Percentiles rank a stretch among this genome's conserved stretches.
These are phyloP conservation scores for Xylariaceae sp. DNA, from an alignment of 2,329 filamentous ascomycete genomes.

Conservation along the genomic window DNA sequence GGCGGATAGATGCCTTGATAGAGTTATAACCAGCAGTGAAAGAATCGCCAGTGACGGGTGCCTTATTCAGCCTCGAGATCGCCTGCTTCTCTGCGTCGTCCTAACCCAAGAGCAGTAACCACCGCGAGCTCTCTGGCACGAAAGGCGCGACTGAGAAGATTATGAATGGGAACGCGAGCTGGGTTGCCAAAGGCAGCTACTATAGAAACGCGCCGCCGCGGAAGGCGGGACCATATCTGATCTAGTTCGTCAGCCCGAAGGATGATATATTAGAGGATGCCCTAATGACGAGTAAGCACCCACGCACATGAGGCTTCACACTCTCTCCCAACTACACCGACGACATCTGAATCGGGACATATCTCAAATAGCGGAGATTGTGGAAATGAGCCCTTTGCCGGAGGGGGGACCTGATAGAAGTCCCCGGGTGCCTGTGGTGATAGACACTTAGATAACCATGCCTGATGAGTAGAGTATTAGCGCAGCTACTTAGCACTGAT, in stretches of 20 bases:
- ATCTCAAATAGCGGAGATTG: too few relatives aligned
- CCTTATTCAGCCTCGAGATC: constrained; percentile 59
- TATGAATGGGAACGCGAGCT: constrained; percentile 48
- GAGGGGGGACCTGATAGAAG: too few relatives aligned
- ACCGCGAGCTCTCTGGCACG: constrained; percentile 47
- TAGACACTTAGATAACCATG: not conserved
- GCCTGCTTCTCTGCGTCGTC: constrained; percentile 51
- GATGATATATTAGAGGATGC: constrained; percentile 44
- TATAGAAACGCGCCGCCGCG: constrained; percentile 44
- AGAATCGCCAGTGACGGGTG: constrained; percentile 32
- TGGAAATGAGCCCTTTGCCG: too few relatives aligned
- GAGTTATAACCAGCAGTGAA: constrained; percentile 46
- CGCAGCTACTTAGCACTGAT: not conserved
- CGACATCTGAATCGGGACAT: too few relatives aligned
- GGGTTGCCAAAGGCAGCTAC: constrained; percentile 47
- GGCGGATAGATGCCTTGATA: constrained; percentile 45
- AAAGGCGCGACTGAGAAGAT: constrained; percentile 42
- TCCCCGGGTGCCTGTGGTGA: not conserved
- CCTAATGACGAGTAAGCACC: constrained; percentile 38
- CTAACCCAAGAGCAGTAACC: constrained; percentile 60
- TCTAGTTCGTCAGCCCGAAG: constrained; percentile 57
- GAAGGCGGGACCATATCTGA: constrained; percentile 50
- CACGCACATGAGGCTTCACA: constrained; percentile 37
- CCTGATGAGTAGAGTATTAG: not conserved
- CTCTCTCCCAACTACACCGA: constrained; percentile 40